Percentiles rank a stretch among this genome's conserved stretches.
Conservation (phyloP, 2,329 filamentous ascomycete genomes). For the Aureobasidium namibiae region DNA sequence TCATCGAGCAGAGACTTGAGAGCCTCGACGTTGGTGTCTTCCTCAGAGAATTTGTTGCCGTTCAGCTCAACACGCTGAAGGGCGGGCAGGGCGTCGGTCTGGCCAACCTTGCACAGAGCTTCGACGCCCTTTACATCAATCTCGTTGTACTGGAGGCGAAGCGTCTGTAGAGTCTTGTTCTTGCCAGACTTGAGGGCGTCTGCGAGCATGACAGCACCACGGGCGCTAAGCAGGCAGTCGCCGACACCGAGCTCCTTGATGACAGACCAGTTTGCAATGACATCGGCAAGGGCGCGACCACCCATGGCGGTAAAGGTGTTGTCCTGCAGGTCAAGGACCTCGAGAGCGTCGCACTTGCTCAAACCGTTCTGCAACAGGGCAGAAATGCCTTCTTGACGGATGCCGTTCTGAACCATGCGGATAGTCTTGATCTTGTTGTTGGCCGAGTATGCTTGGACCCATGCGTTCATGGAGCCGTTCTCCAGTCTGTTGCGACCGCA, state of each 20-base stretch:
- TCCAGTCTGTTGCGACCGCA: constrained; percentile 94
- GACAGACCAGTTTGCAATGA: constrained; percentile 64
- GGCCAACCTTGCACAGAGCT: constrained; percentile 60
- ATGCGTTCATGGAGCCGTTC: constrained; percentile 91
- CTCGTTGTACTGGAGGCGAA: constrained; percentile 90
- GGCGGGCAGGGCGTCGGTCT: constrained; percentile 55
- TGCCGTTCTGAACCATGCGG: constrained; percentile 98
- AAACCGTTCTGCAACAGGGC: constrained; percentile 73
- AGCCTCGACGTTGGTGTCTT: constrained; percentile 62
- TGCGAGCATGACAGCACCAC: constrained; percentile 67
- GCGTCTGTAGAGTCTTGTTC: constrained; percentile 69
- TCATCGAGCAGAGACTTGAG: constrained; percentile 59
- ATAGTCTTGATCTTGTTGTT: constrained; percentile 73
- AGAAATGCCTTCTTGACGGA: constrained; percentile 85
- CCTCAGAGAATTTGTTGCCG: constrained; percentile 88
- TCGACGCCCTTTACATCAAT: constrained; percentile 71
- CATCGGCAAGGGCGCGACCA: constrained; percentile 67
- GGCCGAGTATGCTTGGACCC: constrained; percentile 79
- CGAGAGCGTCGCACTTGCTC: constrained; percentile 57
- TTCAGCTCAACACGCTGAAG: constrained; percentile 87
- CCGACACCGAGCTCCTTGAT: constrained; percentile 80
- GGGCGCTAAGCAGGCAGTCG: constrained; percentile 74
- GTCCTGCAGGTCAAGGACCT: constrained; percentile 85
- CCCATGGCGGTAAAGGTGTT: constrained; percentile 89
- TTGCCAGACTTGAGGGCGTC: constrained; percentile 64